A percentile compares a stretch with the other conserved stretches of the same genome.
Conservation (phyloP, 495 filamentous ascomycete species). For the Jackrogersella multiformis region DNA sequence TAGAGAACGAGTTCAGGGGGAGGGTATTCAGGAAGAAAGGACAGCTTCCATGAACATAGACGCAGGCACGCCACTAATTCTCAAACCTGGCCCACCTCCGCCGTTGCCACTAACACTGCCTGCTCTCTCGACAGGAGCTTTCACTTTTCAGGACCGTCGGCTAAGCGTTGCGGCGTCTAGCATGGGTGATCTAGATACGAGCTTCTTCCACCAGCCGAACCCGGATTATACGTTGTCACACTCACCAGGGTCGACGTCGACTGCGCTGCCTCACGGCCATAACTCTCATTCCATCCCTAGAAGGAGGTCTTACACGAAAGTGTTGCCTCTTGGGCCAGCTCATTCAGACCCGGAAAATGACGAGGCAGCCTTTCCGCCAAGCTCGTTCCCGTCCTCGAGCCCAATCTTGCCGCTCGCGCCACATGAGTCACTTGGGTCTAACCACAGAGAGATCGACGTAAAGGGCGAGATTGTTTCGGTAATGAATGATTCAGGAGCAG, state of each 20-base stretch:
- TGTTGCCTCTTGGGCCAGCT: constrained; percentile 46
- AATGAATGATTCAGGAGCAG: constrained; percentile 54
- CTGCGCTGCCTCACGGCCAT: constrained; percentile 39
- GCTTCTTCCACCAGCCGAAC: constrained; percentile 54
- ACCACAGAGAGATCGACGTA: constrained; percentile 49
- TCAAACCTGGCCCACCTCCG: constrained; percentile 48
- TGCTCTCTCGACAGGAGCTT: constrained; percentile 42
- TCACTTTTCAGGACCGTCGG: constrained; percentile 53
- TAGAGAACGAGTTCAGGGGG: constrained; percentile 18
- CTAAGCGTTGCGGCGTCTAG: constrained; percentile 51
- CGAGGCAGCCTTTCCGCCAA: constrained; percentile 48
- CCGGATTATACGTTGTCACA: constrained; percentile 48
- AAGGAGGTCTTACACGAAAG: constrained; percentile 56
- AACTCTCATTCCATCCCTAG: constrained; percentile 46
- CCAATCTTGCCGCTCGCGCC: constrained; percentile 50
- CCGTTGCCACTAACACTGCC: constrained; percentile 55
- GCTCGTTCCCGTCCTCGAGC: constrained; percentile 56
- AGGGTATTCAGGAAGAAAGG: constrained; percentile 18
- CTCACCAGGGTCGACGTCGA: constrained; percentile 44
- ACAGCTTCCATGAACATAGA: constrained; percentile 19
- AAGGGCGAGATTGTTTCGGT: constrained; percentile 57
- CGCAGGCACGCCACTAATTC: constrained; percentile 35
- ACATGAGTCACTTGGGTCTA: constrained; percentile 41
- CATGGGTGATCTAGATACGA: constrained; percentile 48
- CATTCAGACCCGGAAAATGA: constrained; percentile 22